These are phyloP conservation scores for Fraxinus dipetala DNA, from an alignment of 305 asterid species.

Conservation along the genomic window DNA sequence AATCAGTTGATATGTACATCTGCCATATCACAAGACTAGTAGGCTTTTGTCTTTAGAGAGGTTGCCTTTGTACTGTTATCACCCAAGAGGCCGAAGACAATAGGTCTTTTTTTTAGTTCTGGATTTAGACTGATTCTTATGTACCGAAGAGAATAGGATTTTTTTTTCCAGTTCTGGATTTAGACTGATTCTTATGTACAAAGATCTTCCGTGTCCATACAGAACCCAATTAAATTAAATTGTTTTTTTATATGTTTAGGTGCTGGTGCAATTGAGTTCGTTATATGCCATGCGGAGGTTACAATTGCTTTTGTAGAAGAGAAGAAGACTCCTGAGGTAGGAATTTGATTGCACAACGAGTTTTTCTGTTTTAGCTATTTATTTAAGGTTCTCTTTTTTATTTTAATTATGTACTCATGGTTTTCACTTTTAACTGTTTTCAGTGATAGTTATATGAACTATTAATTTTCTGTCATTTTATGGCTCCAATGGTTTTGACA, in stretches of 20 bases:
- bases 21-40: constrained; percentile 15
- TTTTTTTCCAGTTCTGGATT: neutral
- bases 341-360: neutral
- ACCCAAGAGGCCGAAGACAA: neutral
- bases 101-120: neutral
- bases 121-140: neutral
- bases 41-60: constrained; percentile 18
- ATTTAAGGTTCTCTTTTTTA: neutral
- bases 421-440: neutral
- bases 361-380: neutral
- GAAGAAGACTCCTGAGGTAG: constrained; percentile 82
- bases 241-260: constrained; percentile 44
- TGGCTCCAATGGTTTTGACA: constrained; percentile 7
- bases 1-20: constrained; percentile 1
- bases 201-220: neutral
- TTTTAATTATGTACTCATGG: neutral
- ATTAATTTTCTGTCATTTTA: constrained; percentile 4
- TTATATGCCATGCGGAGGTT: constrained; percentile 93
- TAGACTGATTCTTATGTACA: neutral
- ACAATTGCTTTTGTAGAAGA: constrained; percentile 83
- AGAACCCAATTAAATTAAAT: constrained; percentile 11
- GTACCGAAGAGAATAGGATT: neutral
- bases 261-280: constrained; percentile 90
- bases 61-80: constrained; percentile 4
- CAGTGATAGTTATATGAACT: constrained; percentile 3